Percentiles rank a stretch among this genome's conserved stretches.
Conservation (phyloP, 2,329 filamentous ascomycete species). For the Fusarium nodosum region DNA sequence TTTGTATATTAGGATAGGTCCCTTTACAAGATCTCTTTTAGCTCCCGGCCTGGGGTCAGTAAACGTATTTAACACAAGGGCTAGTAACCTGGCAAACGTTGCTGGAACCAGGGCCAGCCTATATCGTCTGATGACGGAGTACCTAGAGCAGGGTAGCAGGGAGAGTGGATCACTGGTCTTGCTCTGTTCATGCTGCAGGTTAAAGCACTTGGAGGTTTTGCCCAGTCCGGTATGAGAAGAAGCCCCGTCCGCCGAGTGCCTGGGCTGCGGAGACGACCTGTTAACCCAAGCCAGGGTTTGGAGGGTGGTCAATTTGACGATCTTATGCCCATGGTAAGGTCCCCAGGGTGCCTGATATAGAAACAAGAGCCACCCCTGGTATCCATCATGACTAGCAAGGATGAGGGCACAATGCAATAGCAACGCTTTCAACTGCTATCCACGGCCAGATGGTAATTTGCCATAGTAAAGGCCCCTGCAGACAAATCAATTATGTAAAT, state of each 20-base stretch:
- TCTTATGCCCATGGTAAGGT: conserved; percentile 66
- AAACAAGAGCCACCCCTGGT: conserved; percentile 57
- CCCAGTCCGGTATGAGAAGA: conserved; percentile 46
- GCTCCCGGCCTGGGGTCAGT: conserved; percentile 49
- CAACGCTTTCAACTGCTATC: conserved; percentile 39
- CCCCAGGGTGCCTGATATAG: conserved; percentile 64
- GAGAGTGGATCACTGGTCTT: conserved; percentile 48
- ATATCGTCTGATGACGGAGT: conserved; percentile 52
- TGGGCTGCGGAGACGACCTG: conserved; percentile 55
- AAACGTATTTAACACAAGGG: conserved; percentile 50
- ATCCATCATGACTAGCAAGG: conserved; percentile 46
- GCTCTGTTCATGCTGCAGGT: conserved; percentile 51
- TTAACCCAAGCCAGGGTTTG: conserved; percentile 53
- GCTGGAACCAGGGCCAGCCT: conserved; percentile 47
- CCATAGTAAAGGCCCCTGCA: conserved; percentile 41
- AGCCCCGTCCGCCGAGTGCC: conserved; percentile 44
- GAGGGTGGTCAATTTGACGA: conserved; percentile 70
- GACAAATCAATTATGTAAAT: conserved; percentile 36
- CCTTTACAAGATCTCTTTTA: conserved; percentile 47
- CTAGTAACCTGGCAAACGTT: conserved; percentile 47
- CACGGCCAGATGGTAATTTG: conserved; percentile 47
- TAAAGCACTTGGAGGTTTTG: conserved; percentile 50
- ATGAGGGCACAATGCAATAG: conserved; percentile 39
- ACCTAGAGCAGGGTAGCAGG: conserved; percentile 48
- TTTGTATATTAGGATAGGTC: conserved; percentile 49